Evolutionary conservation across 768 basidiomycete genomes (phyloP), one percentile per base, ranked within the genome.

Genomic region (Hirschioporus abietinus): DNA sequence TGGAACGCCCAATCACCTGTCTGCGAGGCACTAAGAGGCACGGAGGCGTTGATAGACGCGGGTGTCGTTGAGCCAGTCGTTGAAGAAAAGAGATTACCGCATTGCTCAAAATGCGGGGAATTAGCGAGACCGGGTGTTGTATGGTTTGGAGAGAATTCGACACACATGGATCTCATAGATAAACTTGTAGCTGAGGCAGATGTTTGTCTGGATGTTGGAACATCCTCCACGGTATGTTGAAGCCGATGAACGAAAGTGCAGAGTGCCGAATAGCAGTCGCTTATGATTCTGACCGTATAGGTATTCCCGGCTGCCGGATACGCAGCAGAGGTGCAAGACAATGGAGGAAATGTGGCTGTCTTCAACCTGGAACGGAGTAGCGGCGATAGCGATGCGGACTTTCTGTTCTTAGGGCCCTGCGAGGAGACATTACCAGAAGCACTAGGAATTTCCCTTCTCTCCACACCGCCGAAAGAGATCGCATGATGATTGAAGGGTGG

Each of bases 91-190:
- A 69, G 77, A 42, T 73, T 87, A 60, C 85, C 84, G 2, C 75
- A 78, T 10, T 86, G 85, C 70, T 73, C 76, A 63, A 42, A 66
- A 5, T 86, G 84, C 68, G 76, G 76, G 6, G 72, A 74, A 10
- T 76, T 87, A 17, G 76, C 78, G 0, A 76, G 85, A 24, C 84
- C 86, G 7, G 85, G 80, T 3, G 84, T 87, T 5, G 84, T 87
- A 1, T 87, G 86, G 85, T 88, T 88, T 68, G 83, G 81, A 2
- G 86, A 87, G 70, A 69, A 23, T 36, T 80, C 82, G 1, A 68
- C 74, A 12, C 70, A 79, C 10, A n/a, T 84, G 65, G 72, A 78
- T 23, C 68, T 73, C 27, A 84, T 85, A 63, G 75, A 80, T 58
- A 66, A 76, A 20, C 58, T 83, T 12, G 80, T 86, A 0, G 71